Conservation (phyloP, 306 rosid species). For the Vicia sativa region DNA sequence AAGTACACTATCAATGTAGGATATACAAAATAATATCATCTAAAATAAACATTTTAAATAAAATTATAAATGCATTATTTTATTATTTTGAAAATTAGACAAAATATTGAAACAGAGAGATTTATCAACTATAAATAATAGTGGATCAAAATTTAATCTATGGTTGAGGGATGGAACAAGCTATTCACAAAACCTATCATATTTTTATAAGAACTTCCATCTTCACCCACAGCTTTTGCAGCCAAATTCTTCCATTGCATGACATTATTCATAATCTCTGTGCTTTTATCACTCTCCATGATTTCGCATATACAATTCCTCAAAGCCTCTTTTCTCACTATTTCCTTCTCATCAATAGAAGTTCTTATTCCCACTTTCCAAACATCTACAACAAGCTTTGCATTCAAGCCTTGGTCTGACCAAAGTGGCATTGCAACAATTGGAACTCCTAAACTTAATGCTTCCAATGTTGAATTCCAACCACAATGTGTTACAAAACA, state of each 20-base stretch:
- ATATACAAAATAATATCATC: no score
- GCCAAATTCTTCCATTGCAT: slow-evolving; percentile 22
- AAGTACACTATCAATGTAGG: no score
- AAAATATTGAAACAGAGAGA: background rate
- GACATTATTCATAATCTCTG: slow-evolving; percentile 22
- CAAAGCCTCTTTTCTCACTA: slow-evolving; percentile 15
- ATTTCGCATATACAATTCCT: slow-evolving; percentile 11
- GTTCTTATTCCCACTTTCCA: slow-evolving; percentile 7
- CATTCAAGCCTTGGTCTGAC: background rate
- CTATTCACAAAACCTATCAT: slow-evolving; percentile 11
- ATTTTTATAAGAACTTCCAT: slow-evolving; percentile 28
- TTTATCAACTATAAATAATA: background rate
- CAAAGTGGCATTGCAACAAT: slow-evolving; percentile 13
- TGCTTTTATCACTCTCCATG: slow-evolving; percentile 25
- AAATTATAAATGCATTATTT: no score
- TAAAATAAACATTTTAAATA: no score
- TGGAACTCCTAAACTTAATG: slow-evolving; percentile 39
- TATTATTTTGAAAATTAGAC: background rate
- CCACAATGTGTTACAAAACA: slow-evolving; percentile 46
- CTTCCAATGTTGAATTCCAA: slow-evolving; percentile 30
- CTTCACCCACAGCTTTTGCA: slow-evolving; percentile 1
- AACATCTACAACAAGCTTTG: background rate
- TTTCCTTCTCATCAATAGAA: slow-evolving; percentile 8
- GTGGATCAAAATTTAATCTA: background rate
- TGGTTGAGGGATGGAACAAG: background rate